phyloP scores from a whole-genome alignment of 768 basidiomycete species.

The Podaxis mareebaensis region DNA sequence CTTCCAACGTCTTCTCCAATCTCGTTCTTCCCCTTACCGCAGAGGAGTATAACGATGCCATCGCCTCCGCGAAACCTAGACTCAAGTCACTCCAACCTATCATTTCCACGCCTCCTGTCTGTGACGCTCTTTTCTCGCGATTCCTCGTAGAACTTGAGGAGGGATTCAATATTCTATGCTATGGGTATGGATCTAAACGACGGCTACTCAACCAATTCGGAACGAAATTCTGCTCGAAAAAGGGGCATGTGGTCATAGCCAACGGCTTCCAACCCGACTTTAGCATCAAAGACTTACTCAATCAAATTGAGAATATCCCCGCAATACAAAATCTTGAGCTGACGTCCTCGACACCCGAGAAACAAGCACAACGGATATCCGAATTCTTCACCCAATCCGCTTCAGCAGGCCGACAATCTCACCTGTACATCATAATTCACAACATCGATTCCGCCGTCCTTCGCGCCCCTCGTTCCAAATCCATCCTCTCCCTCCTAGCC shows the following conservation, averaged over 20 bases:
- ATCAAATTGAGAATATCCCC: slow-evolving; percentile 56
- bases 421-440: slow-evolving; percentile 55
- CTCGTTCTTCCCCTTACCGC: no score
- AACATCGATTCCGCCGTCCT: no score
- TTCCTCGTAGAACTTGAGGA: slow-evolving; percentile 71
- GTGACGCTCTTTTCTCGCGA: slow-evolving; percentile 49
- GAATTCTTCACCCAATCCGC: slow-evolving; percentile 50
- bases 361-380: slow-evolving; percentile 63
- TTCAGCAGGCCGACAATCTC: slow-evolving; percentile 30
- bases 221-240: slow-evolving; percentile 47
- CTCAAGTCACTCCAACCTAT: slow-evolving; percentile 32
- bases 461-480: no score
- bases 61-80: slow-evolving; percentile 29
- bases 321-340: no score
- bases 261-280: slow-evolving; percentile 81
- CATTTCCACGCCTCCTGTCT: slow-evolving; percentile 31
- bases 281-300: slow-evolving; percentile 56
- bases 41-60: slow-evolving; percentile 49
- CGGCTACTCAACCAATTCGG: slow-evolving; percentile 75
- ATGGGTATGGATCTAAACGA: slow-evolving; percentile 92
- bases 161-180: slow-evolving; percentile 88
- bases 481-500: no score
- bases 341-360: slow-evolving; percentile 45
- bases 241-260: slow-evolving; percentile 73
- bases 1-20: no score